Conservation (phyloP, 441 rosid genomes). For the Populus hybrid region DNA sequence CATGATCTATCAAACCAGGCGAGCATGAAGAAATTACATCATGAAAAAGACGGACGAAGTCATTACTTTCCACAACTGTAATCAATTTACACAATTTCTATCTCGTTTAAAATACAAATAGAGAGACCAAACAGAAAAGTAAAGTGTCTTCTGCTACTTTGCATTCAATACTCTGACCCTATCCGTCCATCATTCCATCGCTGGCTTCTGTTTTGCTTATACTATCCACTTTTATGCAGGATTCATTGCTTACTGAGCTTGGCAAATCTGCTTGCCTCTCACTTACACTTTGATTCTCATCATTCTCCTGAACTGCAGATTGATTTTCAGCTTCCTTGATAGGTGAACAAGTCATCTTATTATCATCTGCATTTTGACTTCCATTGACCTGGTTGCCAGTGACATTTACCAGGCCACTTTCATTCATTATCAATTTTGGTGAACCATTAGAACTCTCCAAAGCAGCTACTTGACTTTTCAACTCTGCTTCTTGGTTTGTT, state of each 20-base stretch:
- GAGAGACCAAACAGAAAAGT: not conserved
- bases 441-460: conserved; percentile 25
- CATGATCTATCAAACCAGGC: not conserved
- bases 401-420: conserved; percentile 16
- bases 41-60: not conserved
- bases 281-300: not conserved
- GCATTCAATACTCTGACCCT: conserved; percentile 16
- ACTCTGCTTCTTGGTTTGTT: conserved; percentile 27
- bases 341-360: conserved; percentile 13
- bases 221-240: conserved; percentile 31
- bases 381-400: conserved; percentile 22
- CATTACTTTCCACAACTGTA: conserved; percentile 16
- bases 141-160: conserved; percentile 5
- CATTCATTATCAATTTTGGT: conserved; percentile 23
- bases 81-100: conserved; percentile 26
- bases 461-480: conserved; percentile 22
- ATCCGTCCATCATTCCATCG: too few species aligned
- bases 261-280: conserved; percentile 2
- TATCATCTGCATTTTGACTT: conserved; percentile 20
- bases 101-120: conserved; percentile 1
- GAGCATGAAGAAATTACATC: not conserved
- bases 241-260: conserved; percentile 11
- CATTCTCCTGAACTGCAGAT: conserved; percentile 23
- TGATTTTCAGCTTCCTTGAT: conserved; percentile 16
- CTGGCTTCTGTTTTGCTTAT: conserved; percentile 23